Conservation (phyloP, 2,329 filamentous ascomycete genomes). For the Chaetomium globosum region DNA sequence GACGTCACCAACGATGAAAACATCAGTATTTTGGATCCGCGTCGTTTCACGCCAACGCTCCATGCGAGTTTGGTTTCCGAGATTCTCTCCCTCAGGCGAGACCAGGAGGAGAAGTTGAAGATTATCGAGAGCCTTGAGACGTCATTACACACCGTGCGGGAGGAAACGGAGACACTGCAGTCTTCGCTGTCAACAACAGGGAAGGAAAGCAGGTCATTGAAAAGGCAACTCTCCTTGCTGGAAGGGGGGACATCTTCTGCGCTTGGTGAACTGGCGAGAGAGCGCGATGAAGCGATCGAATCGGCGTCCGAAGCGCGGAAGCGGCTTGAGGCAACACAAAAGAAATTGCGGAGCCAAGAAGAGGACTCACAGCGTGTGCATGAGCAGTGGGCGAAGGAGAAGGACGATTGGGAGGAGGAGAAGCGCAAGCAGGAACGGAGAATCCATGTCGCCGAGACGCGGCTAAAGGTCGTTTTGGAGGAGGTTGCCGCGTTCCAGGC, state of each 20-base stretch:
- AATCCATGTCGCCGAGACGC: conserved; percentile 84
- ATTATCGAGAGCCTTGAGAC: conserved; percentile 84
- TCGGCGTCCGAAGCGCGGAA: conserved; percentile 70
- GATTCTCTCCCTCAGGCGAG: conserved; percentile 81
- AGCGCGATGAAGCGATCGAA: conserved; percentile 82
- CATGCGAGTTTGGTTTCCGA: conserved; percentile 95
- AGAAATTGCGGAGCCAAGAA: conserved; percentile 75
- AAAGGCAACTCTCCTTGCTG: conserved; percentile 81
- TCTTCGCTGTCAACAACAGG: conserved; percentile 62
- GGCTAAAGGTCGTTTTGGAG: conserved; percentile 80
- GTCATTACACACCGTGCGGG: conserved; percentile 68
- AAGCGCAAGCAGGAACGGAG: conserved; percentile 80
- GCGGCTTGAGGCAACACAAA: conserved; percentile 76
- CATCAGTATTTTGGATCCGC: conserved; percentile 78
- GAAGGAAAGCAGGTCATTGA: conserved; percentile 78
- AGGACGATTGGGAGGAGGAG: conserved; percentile 81
- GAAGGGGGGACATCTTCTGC: conserved; percentile 88
- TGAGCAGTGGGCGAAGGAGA: conserved; percentile 80
- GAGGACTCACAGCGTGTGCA: conserved; percentile 80
- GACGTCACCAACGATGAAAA: conserved; percentile 68
- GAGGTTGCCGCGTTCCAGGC: conserved; percentile 76
- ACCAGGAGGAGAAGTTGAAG: conserved; percentile 86
- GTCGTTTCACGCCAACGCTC: conserved; percentile 90
- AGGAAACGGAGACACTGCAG: conserved; percentile 73
- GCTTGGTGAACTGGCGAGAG: conserved; percentile 77